Percentiles rank a stretch among this genome's conserved stretches.
Evolutionary conservation across 2,329 filamentous ascomycete genomes (phyloP).

Genomic region (Coniochaeta pulveracea): DNA sequence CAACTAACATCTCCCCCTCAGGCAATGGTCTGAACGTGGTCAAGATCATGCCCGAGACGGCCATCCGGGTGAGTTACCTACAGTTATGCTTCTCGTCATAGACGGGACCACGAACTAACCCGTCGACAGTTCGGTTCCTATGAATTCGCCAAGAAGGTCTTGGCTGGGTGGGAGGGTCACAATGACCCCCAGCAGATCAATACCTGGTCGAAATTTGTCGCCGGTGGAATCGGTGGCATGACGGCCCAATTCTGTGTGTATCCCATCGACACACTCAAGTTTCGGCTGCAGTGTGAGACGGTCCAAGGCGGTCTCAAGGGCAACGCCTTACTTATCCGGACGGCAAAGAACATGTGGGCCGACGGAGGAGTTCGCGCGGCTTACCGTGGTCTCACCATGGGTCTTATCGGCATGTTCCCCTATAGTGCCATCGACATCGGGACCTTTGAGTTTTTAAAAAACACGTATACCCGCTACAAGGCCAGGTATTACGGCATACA

Average conservation of each 20-base stretch:
- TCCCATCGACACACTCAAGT: constrained; percentile 75
- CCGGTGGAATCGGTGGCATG: constrained; percentile 87
- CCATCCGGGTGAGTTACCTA: constrained; percentile 55
- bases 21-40: constrained; percentile 93
- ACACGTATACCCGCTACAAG: constrained; percentile 56
- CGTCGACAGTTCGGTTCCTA: constrained; percentile 69
- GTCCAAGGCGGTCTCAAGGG: constrained; percentile 77
- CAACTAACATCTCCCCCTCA: constrained; percentile 25
- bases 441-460: constrained; percentile 89
- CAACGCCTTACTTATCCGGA: constrained; percentile 70
- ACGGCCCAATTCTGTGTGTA: constrained; percentile 96
- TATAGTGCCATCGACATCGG: constrained; percentile 95
- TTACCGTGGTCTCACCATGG: constrained; percentile 90
- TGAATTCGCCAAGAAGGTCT: constrained; percentile 81
- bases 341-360: constrained; percentile 76
- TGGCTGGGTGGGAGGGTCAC: constrained; percentile 82
- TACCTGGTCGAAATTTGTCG: constrained; percentile 77
- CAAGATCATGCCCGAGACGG: constrained; percentile 98
- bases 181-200: constrained; percentile 69
- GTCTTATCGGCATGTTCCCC: constrained; percentile 91
- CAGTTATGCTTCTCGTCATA: not conserved
- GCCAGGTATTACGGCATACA: constrained; percentile 58
- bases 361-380: constrained; percentile 64
- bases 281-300: constrained; percentile 84
- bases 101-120: constrained; percentile 8